Conservation (phyloP, 176 grass and related monocot genomes). For the Ensete glaucum region DNA sequence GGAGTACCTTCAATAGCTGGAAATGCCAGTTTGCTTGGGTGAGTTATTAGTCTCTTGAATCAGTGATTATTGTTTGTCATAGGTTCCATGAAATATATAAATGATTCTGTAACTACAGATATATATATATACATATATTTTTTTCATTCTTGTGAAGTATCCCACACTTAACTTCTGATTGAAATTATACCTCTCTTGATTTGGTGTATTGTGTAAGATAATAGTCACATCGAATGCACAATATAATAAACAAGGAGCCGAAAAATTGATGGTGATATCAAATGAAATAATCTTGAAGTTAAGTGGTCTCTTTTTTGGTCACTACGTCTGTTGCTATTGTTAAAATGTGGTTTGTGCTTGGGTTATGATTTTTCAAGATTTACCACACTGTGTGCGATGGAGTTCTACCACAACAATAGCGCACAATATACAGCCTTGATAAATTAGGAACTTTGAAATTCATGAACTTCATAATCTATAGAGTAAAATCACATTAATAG, state of each 20-base stretch:
- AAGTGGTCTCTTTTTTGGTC: too few relatives aligned
- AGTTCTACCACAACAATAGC: background rate
- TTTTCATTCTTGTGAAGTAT: too few relatives aligned
- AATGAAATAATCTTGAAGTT: too few relatives aligned
- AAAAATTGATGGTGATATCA: too few relatives aligned
- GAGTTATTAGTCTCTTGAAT: constrained; percentile 23
- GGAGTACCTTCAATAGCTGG: constrained; percentile 53
- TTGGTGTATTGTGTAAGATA: too few relatives aligned
- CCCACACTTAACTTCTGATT: too few relatives aligned
- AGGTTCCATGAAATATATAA: background rate
- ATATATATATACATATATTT: too few relatives aligned
- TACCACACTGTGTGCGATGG: background rate
- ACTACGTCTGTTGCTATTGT: background rate
- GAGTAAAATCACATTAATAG: background rate
- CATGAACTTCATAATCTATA: background rate
- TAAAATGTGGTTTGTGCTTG: background rate
- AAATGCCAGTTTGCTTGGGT: constrained; percentile 76
- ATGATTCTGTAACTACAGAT: background rate
- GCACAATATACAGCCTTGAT: background rate
- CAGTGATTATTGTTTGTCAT: constrained; percentile 1
- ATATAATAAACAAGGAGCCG: too few relatives aligned
- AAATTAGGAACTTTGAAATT: background rate
- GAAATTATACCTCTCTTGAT: too few relatives aligned
- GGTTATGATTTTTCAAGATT: background rate
- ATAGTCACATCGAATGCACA: too few relatives aligned